Evolutionary conservation across 106 monocot genomes (phyloP).

Genomic region (Iris macrosiphon): DNA sequence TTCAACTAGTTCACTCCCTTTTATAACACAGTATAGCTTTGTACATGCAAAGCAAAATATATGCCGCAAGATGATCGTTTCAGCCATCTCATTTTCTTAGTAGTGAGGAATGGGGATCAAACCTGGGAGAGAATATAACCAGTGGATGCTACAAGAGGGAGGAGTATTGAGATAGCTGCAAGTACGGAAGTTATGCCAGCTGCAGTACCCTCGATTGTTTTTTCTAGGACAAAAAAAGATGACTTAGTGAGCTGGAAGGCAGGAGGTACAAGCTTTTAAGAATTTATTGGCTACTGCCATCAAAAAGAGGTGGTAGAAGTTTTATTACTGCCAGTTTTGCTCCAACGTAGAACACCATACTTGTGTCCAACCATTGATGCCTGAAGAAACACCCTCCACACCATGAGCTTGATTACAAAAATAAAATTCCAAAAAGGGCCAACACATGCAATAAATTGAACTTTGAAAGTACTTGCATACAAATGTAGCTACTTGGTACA

Average conservation of each 20-base stretch:
- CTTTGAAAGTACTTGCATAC: neutral
- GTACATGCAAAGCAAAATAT: too few relatives aligned
- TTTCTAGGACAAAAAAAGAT: constrained; percentile 39
- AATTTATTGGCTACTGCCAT: neutral
- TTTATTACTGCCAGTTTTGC: constrained; percentile 93
- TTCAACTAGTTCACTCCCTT: too few relatives aligned
- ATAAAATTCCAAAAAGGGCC: neutral
- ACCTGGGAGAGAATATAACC: constrained; percentile 89
- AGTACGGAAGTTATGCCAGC: constrained; percentile 96
- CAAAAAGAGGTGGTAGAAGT: neutral
- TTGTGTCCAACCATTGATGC: constrained; percentile 98
- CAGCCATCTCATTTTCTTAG: too few relatives aligned
- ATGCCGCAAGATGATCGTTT: too few relatives aligned
- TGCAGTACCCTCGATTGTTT: constrained; percentile 95
- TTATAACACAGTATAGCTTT: too few relatives aligned
- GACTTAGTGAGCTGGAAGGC: too few relatives aligned
- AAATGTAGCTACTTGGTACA: neutral
- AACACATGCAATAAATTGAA: too few relatives aligned
- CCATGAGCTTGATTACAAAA: constrained; percentile 5
- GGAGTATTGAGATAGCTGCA: constrained; percentile 58
- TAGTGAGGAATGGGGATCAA: constrained; percentile 1
- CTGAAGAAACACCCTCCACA: constrained; percentile 30
- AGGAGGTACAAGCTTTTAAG: neutral
- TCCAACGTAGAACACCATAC: constrained; percentile 94
- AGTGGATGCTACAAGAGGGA: constrained; percentile 72